Conservation (phyloP, 306 rosid genomes). For the Senna tora region DNA sequence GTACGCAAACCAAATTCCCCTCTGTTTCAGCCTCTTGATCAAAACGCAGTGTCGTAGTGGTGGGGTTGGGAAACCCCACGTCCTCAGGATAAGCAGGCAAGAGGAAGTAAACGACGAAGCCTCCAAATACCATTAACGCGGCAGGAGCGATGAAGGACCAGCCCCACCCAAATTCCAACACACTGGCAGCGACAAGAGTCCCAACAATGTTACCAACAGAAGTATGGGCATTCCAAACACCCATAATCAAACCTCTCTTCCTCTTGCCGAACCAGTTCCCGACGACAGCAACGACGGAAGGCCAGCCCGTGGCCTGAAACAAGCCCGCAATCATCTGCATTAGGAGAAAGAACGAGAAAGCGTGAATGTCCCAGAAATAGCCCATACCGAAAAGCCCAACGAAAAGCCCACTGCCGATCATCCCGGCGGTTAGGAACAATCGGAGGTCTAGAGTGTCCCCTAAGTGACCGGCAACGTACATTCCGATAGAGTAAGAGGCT, state of each 20-base stretch:
- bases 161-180: conserved; percentile 86
- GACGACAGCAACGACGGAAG: conserved; percentile 83
- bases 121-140: conserved; percentile 56
- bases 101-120: conserved; percentile 61
- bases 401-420: conserved; percentile 81
- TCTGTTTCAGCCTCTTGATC: conserved; percentile 54
- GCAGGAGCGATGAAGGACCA: conserved; percentile 76
- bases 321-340: conserved; percentile 84
- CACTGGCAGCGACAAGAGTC: conserved; percentile 76
- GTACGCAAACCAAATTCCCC: not conserved
- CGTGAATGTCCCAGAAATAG: conserved; percentile 63
- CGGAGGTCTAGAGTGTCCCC: conserved; percentile 73
- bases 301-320: conserved; percentile 93
- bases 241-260: conserved; percentile 83
- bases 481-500: conserved; percentile 68
- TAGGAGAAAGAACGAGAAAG: conserved; percentile 57
- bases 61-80: conserved; percentile 43
- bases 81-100: conserved; percentile 80
- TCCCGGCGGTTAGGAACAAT: conserved; percentile 60
- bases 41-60: not conserved
- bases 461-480: conserved; percentile 78
- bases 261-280: conserved; percentile 90
- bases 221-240: conserved; percentile 86
- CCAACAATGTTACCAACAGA: conserved; percentile 83
- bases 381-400: conserved; percentile 78